These are phyloP conservation scores for Spencermartinsiella ligniputridi DNA, from an alignment of 1,139 yeast genomes.

Conservation along the genomic window DNA sequence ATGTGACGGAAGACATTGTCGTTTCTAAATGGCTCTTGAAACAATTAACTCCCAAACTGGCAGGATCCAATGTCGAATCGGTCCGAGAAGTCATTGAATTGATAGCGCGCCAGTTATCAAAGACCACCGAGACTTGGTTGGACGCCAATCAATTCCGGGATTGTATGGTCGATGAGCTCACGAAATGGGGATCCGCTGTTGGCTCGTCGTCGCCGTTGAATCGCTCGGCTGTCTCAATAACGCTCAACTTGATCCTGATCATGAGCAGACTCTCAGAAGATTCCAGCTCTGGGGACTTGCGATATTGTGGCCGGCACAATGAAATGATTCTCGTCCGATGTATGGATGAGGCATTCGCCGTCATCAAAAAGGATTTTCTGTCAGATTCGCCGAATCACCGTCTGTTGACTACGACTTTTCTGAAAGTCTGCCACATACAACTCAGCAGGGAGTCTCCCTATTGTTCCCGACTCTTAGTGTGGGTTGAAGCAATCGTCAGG, in stretches of 20 bases:
- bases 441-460: too few species aligned
- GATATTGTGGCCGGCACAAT: background rate
- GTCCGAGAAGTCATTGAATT: background rate
- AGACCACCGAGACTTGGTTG: background rate
- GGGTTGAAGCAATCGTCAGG: too few species aligned
- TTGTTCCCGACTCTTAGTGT: too few species aligned
- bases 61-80: background rate
- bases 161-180: background rate
- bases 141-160: background rate
- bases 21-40: background rate
- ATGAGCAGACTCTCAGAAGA: background rate
- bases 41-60: background rate
- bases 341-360: background rate
- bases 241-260: background rate
- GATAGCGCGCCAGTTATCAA: background rate
- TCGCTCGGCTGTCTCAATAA: background rate
- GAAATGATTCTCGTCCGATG: background rate
- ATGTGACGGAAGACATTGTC: background rate
- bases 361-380: too few species aligned
- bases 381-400: too few species aligned
- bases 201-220: background rate
- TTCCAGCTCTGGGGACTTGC: background rate
- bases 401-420: too few species aligned
- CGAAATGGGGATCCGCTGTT: background rate
- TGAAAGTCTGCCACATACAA: too few species aligned